Base-by-base conservation (phyloP, 805 yeast genomes). In the Candida caryicola region DNA sequence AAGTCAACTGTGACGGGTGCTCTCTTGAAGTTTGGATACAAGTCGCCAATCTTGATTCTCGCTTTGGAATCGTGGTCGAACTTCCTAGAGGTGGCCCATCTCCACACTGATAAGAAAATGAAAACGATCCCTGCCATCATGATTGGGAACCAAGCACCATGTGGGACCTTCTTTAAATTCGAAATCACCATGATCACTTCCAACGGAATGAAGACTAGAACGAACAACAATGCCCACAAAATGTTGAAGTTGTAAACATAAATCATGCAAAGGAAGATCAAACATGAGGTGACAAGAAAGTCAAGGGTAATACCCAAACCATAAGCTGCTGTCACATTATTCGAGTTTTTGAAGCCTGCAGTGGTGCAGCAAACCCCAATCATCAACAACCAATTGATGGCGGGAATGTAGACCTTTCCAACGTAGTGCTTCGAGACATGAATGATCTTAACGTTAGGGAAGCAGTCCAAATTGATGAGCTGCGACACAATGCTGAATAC, bases 71-170 rank as follows among this genome's bases (percentile, higher is more conserved):
- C 76, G 26, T 64, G 52, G 30, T 62, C 56, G 18, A 71, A 64
- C 36, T 69, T 65, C 43, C 60, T 54, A 26, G 65, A 52, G 34
- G 78, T 58, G 32, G 60, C 60, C 71, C 74, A 74, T 50, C 77
- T 61, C 82, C 81, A 76, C 40, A 65, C 57, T 4, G 56, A 31
- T 28, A 77, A 60, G 39, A 71, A 69, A 0, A 40, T 27, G 41
- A 65, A 57, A 30, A 63, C 50, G 3, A 74, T n/a, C 2, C 53
- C 57, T 5, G 76, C 53, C 52, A 76, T 62, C 60, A 70, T 57
- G 23, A 78, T 54, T 1, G 83, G 77, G 49, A 77, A 76, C 84
- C 83, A 78, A 1, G 82, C 84, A 27, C 82, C 84, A 43, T 73
- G 75, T 0, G 73, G 69, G 2, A 78, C 69, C 52, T 78, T 78